phyloP scores from a whole-genome alignment of 306 rosid species.

The Lathyrus sativus region DNA sequence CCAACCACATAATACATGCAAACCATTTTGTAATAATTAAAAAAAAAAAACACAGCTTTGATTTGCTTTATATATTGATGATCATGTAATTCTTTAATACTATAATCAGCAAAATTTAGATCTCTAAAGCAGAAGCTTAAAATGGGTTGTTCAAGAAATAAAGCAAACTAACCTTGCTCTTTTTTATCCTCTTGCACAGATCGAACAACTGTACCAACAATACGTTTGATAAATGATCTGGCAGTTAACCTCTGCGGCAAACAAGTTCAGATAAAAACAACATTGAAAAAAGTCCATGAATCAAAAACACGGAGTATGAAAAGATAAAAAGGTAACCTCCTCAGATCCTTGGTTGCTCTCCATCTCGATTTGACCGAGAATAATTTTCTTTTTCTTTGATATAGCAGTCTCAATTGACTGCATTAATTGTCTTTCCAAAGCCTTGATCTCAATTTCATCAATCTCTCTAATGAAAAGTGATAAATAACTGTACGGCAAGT shows the following conservation, averaged over 20 bases:
- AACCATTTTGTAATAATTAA: neutral
- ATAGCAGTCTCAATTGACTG: slow-evolving; percentile 78
- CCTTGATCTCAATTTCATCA: slow-evolving; percentile 76
- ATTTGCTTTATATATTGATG: neutral
- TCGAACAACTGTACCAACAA: slow-evolving; percentile 94
- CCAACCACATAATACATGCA: slow-evolving; percentile 9
- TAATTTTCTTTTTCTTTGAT: slow-evolving; percentile 77
- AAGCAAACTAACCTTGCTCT: slow-evolving; percentile 69
- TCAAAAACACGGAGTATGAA: slow-evolving; percentile 13
- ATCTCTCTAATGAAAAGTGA: slow-evolving; percentile 97
- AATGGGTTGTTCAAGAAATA: slow-evolving; percentile 18
- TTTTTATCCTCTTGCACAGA: slow-evolving; percentile 91
- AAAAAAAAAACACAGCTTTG: slow-evolving; percentile 6
- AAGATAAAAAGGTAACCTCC: slow-evolving; percentile 53
- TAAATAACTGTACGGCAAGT: slow-evolving; percentile 86
- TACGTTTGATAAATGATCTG: slow-evolving; percentile 77
- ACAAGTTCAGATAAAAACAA: slow-evolving; percentile 30
- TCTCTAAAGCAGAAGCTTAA: slow-evolving; percentile 7
- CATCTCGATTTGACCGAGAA: slow-evolving; percentile 76
- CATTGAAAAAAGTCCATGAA: neutral
- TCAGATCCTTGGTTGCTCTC: slow-evolving; percentile 70
- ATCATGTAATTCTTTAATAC: slow-evolving; percentile 24
- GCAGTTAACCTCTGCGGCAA: slow-evolving; percentile 71
- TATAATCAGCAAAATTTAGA: neutral
- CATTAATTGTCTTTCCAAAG: slow-evolving; percentile 81